A percentile compares a stretch with the other conserved stretches of the same genome.
Evolutionary conservation across 73 alveolate species (phyloP).

Genomic region (Paramecium primaurelia): DNA sequence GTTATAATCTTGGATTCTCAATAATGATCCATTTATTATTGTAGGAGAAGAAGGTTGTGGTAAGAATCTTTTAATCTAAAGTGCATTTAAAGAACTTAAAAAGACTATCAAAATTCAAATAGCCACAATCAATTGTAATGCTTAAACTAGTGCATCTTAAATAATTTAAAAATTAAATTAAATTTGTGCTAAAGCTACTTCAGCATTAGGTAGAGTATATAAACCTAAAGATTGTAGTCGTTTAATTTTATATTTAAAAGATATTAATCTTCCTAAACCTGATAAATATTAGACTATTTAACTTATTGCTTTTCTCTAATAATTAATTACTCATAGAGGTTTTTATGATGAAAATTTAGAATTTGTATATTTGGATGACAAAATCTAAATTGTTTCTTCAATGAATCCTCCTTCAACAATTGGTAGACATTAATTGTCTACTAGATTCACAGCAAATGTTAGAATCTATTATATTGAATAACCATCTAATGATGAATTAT

Average conservation of each 20-base stretch:
- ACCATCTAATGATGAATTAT: conserved; percentile 96
- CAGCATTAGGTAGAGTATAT: conserved; percentile 89
- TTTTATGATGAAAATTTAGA: conserved; percentile 99
- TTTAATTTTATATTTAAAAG: conserved; percentile 97
- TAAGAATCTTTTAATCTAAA: conserved; percentile 92
- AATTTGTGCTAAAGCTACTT: conserved; percentile 93
- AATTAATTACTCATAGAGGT: conserved; percentile 98
- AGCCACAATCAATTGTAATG: conserved; percentile 78
- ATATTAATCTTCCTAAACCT: conserved; percentile 99
- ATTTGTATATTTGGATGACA: conserved; percentile 95
- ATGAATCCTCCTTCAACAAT: conserved; percentile 99
- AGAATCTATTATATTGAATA: conserved; percentile 95
- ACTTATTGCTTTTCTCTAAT: conserved; percentile 97
- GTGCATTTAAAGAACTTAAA: conserved; percentile 86
- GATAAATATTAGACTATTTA: conserved; percentile 98
- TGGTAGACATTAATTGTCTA: conserved; percentile 97
- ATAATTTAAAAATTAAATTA: conserved; percentile 97
- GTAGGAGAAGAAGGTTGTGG: conserved; percentile 99
- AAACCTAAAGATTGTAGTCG: conserved; percentile 97
- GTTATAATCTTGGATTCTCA: conserved; percentile 91
- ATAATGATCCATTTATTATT: conserved; percentile 95
- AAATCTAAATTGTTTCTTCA: conserved; percentile 97
- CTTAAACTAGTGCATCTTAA: conserved; percentile 72
- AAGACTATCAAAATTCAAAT: conserved; percentile 78
- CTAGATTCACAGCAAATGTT: conserved; percentile 99